phyloP scores from a whole-genome alignment of 805 yeast genomes.

The Kodamaea hsintzibuensis region DNA sequence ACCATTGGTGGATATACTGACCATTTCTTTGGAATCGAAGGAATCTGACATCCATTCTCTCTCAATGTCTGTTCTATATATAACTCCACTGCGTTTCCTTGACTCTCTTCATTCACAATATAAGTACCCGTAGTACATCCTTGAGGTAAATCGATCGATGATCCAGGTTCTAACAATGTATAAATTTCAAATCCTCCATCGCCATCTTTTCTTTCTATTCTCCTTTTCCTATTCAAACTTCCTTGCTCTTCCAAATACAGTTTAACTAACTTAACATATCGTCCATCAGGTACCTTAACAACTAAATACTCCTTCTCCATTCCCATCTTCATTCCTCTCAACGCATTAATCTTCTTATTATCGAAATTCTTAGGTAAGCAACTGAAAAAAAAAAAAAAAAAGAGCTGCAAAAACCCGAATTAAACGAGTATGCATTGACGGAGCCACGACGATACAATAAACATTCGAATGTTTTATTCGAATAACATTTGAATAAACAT shows the following conservation, averaged over 20 bases:
- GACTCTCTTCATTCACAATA: neutral
- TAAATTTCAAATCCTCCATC: constrained; percentile 13
- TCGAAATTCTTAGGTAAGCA: neutral
- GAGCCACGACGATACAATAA: neutral
- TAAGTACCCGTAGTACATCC: neutral
- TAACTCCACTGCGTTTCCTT: neutral
- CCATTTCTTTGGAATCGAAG: constrained; percentile 52
- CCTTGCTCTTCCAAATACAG: constrained; percentile 16
- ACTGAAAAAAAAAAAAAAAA: neutral
- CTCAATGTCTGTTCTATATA: neutral
- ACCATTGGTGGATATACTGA: constrained; percentile 68
- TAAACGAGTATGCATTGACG: neutral
- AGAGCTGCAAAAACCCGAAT: neutral
- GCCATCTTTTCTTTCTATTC: constrained; percentile 16
- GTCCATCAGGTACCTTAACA: neutral
- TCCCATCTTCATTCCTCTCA: neutral
- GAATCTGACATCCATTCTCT: neutral
- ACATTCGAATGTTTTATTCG: neutral
- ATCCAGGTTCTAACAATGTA: constrained; percentile 8
- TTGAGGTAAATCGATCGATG: neutral
- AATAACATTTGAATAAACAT: too few relatives aligned
- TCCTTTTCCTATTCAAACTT: constrained; percentile 18
- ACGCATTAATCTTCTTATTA: too few relatives aligned
- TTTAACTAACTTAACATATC: constrained; percentile 21
- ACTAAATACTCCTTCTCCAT: neutral